Percentiles rank a stretch among this genome's conserved stretches.
Evolutionary conservation across 495 filamentous ascomycete genomes (phyloP).

Genomic region (Penicillium coffeae): DNA sequence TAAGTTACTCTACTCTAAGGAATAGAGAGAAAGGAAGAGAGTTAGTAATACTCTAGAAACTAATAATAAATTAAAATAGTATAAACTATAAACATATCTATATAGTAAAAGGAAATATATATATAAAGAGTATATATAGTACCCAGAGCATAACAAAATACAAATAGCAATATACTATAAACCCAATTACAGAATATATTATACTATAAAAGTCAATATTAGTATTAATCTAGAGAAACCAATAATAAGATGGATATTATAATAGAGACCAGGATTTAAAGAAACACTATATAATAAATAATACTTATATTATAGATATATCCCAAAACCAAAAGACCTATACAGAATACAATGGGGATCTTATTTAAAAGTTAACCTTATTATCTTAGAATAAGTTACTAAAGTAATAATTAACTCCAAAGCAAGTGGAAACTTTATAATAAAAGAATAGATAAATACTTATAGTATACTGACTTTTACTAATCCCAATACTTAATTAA

Average conservation of each 20-base stretch:
- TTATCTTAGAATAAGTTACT: not conserved
- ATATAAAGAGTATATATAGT: not conserved
- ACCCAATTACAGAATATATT: too few relatives aligned
- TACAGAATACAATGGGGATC: not conserved
- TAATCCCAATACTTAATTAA: conserved; percentile 6
- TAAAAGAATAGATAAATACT: conserved; percentile 18
- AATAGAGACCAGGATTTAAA: too few relatives aligned
- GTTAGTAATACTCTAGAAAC: not conserved
- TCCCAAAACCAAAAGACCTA: too few relatives aligned
- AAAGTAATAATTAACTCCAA: conserved; percentile 13
- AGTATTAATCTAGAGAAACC: too few relatives aligned
- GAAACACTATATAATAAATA: too few relatives aligned
- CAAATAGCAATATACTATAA: too few relatives aligned
- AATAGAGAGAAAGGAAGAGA: too few relatives aligned
- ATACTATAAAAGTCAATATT: not conserved
- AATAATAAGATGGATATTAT: too few relatives aligned
- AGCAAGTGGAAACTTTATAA: conserved; percentile 4
- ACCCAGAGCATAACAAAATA: not conserved
- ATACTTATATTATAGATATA: too few relatives aligned
- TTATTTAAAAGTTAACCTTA: not conserved
- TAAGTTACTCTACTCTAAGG: too few relatives aligned
- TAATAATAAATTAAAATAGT: not conserved
- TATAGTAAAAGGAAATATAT: not conserved
- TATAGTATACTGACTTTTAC: conserved; percentile 10
- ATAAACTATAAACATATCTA: not conserved